A percentile compares a stretch with the other conserved stretches of the same genome.
phyloP scores from a whole-genome alignment of 805 yeast species.

The Barnettozyma sp. region DNA sequence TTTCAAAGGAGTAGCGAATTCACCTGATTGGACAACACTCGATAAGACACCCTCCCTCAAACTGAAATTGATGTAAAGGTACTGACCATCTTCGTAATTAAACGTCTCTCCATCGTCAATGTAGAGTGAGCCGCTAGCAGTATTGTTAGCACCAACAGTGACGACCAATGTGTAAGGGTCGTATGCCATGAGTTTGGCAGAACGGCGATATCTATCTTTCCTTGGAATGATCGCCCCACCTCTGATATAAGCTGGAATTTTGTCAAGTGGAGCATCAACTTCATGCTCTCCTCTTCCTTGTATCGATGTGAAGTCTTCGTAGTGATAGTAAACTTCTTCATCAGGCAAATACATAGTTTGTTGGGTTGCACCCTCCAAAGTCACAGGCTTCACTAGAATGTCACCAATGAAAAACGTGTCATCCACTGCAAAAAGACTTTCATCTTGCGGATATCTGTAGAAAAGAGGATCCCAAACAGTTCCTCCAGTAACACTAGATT shows the following conservation, averaged over 20 bases:
- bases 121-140: slow-evolving; percentile 56
- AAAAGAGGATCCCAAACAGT: slow-evolving; percentile 71
- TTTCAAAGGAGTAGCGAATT: slow-evolving; percentile 21
- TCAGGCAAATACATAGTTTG: slow-evolving; percentile 36
- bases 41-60: slow-evolving; percentile 30
- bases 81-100: slow-evolving; percentile 46
- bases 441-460: slow-evolving; percentile 45
- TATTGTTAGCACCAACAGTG: slow-evolving; percentile 43
- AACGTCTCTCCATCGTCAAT: slow-evolving; percentile 82
- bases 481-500: slow-evolving; percentile 50
- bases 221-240: slow-evolving; percentile 74
- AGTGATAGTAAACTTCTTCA: slow-evolving; percentile 50
- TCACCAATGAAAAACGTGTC: slow-evolving; percentile 85
- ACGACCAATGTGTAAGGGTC: slow-evolving; percentile 79
- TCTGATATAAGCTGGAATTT: slow-evolving; percentile 63
- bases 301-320: slow-evolving; percentile 29
- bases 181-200: slow-evolving; percentile 60
- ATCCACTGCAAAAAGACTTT: slow-evolving; percentile 52
- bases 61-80: slow-evolving; percentile 35
- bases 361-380: slow-evolving; percentile 40
- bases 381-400: slow-evolving; percentile 74
- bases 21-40: slow-evolving; percentile 24
- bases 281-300: slow-evolving; percentile 35
- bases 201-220: slow-evolving; percentile 72
- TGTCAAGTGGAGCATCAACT: slow-evolving; percentile 42